A percentile compares a stretch with the other conserved stretches of the same genome.
phyloP scores from a whole-genome alignment of 306 rosid species.

The Citrullus mucosospermus region DNA sequence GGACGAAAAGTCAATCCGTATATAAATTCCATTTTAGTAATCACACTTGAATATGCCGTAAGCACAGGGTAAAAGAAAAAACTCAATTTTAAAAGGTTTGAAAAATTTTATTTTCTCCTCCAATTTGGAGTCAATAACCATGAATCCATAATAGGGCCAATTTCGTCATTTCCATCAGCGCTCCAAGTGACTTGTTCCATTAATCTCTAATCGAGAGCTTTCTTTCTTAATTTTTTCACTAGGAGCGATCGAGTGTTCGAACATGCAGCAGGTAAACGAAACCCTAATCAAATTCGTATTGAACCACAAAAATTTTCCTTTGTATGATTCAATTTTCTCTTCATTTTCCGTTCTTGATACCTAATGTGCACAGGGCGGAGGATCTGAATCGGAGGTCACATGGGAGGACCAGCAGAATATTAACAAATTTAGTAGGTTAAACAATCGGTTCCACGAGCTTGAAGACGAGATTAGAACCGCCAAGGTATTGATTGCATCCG shows the following conservation, averaged over 20 bases:
- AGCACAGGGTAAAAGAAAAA: too few relatives aligned
- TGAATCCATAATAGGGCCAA: not conserved
- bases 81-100: too few relatives aligned
- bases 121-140: too few relatives aligned
- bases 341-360: not conserved
- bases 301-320: not conserved
- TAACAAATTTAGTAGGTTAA: conserved; percentile 82
- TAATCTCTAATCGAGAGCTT: not conserved
- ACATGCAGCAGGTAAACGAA: conserved; percentile 46
- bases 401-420: conserved; percentile 85
- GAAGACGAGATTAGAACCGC: conserved; percentile 74
- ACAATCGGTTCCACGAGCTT: conserved; percentile 86
- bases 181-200: not conserved
- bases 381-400: conserved; percentile 76
- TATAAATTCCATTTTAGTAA: too few relatives aligned
- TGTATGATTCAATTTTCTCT: not conserved
- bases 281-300: not conserved
- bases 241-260: not conserved
- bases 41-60: too few relatives aligned
- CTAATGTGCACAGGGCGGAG: conserved; percentile 40
- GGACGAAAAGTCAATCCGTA: too few relatives aligned
- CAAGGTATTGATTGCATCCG: conserved; percentile 29
- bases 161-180: not conserved
- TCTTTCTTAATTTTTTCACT: not conserved
- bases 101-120: too few relatives aligned